Evolutionary conservation across 208 protist species (phyloP), one percentile per base, ranked within the genome.

Genomic region (Phytomonas sp.): DNA sequence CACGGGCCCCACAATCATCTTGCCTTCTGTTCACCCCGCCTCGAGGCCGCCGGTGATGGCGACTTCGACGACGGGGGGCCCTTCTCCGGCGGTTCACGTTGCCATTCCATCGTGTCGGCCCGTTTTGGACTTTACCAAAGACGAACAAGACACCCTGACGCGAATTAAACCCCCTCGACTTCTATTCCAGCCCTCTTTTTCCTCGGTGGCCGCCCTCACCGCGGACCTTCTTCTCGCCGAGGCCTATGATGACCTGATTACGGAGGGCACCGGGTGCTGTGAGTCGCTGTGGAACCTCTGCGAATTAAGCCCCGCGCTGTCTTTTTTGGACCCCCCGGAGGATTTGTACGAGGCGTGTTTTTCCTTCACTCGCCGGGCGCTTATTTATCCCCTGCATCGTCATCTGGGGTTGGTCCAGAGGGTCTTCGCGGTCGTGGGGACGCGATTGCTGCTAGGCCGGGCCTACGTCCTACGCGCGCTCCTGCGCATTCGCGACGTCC

Each of bases 241-340:
- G 70, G 83, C 81, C 33, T 97, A 97, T 80, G 91, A 97, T 72
- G 87, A 94, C 71, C 30, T 94, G 62, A 87, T 93, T 29, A 95
- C 90, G 23, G 87, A 94, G 63, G 93, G 91, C 30, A 71, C 66
- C 16, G 89, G 89, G 31, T 95, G 87, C 74, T 86, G 84, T 69
- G 94, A 97, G 78, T 93, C 87, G 23, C 69, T 93, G 49, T 97
- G 94, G 92, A 97, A 91, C 73, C 16, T 97, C 11, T 86, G 79
- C 70, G 84, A 87, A 70, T 73, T 97, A 29, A 93, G 84, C 72
- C 82, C 88, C 12, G 75, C 88, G 6, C 83, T 97, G 19, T 91
- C 84, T 0, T 97, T 79, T 72, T 79, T 97, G 19, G 91, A 96
- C 70, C 67, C 81, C 30, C 69, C 89, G 1, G 82, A 91, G 42